Evolutionary conservation across 2,329 filamentous ascomycete species (phyloP).

Genomic region (Stagonosporopsis rhizophila): DNA sequence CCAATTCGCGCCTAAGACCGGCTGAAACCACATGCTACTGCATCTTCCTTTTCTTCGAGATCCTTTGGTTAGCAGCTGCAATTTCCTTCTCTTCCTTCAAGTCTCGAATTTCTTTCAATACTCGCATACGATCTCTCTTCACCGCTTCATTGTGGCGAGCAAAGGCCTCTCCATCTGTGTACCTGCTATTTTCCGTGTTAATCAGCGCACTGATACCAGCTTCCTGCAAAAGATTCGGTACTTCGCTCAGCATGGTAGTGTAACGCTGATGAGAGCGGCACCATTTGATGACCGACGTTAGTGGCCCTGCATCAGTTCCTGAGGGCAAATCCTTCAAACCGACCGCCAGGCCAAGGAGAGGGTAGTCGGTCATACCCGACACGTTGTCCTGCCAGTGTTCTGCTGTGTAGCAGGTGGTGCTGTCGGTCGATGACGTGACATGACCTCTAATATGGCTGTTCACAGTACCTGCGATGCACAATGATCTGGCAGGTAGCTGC

Average conservation of each 20-base stretch:
- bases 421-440: neutral
- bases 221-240: constrained; percentile 10
- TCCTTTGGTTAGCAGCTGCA: neutral
- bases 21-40: neutral
- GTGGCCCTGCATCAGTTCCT: constrained; percentile 25
- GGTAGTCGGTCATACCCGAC: constrained; percentile 26
- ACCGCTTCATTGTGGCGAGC: constrained; percentile 8
- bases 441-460: neutral
- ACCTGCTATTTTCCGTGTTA: constrained; percentile 3
- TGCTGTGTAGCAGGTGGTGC: constrained; percentile 14
- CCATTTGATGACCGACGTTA: constrained; percentile 25
- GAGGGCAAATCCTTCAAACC: constrained; percentile 21
- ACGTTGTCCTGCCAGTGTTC: constrained; percentile 19
- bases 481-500: constrained; percentile 1
- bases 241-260: constrained; percentile 18
- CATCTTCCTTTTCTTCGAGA: constrained; percentile 13
- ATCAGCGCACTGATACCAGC: constrained; percentile 18
- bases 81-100: constrained; percentile 2
- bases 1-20: too few species aligned
- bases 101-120: neutral
- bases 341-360: constrained; percentile 25
- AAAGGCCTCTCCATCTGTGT: constrained; percentile 22
- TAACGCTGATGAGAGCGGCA: constrained; percentile 8
- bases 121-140: constrained; percentile 15
- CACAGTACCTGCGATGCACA: neutral